Evolutionary conservation across 768 basidiomycete genomes (phyloP).

Genomic region (Glaciozyma antarctica): DNA sequence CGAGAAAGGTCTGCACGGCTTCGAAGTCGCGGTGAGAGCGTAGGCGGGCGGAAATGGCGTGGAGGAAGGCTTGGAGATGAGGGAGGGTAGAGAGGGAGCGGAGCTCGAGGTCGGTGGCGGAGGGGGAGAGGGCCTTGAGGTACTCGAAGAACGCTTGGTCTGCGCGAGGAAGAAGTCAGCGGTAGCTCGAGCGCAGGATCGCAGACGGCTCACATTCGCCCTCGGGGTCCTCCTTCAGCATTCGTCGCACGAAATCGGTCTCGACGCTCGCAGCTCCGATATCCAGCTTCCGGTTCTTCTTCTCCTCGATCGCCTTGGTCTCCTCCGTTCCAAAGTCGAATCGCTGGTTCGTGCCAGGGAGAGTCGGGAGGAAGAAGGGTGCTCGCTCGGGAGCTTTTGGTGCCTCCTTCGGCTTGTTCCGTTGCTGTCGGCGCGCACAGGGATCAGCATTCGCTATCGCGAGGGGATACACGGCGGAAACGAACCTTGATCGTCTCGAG

Average conservation of each 20-base stretch:
- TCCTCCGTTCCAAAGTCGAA: constrained; percentile 51
- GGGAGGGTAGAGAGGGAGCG: constrained; percentile 62
- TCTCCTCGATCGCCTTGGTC: constrained; percentile 38
- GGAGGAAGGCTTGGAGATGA: constrained; percentile 58
- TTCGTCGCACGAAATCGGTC: constrained; percentile 61
- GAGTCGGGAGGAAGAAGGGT: constrained; percentile 91
- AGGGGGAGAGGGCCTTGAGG: constrained; percentile 76
- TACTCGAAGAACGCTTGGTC: constrained; percentile 77
- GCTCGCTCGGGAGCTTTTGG: constrained; percentile 91
- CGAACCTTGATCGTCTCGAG: constrained; percentile 82
- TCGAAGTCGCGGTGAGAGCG: constrained; percentile 82
- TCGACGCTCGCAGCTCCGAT: constrained; percentile 49
- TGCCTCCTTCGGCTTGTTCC: constrained; percentile 92
- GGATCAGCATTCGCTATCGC: background rate
- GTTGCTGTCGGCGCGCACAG: constrained; percentile 50
- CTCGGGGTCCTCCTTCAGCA: constrained; percentile 50
- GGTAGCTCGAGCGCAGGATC: background rate
- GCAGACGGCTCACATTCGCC: constrained; percentile 58
- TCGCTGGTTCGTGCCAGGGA: constrained; percentile 74
- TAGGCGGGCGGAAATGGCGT: constrained; percentile 63
- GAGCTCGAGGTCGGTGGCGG: constrained; percentile 81
- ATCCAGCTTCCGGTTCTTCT: constrained; percentile 47
- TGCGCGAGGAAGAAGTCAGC: constrained; percentile 35
- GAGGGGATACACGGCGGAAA: constrained; percentile 3
- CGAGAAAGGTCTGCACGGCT: constrained; percentile 78